Percentiles rank a stretch among this genome's conserved stretches.
These are phyloP conservation scores for Paradendryphiella salina DNA, from an alignment of 2,329 filamentous ascomycete genomes.

Conservation along the genomic window DNA sequence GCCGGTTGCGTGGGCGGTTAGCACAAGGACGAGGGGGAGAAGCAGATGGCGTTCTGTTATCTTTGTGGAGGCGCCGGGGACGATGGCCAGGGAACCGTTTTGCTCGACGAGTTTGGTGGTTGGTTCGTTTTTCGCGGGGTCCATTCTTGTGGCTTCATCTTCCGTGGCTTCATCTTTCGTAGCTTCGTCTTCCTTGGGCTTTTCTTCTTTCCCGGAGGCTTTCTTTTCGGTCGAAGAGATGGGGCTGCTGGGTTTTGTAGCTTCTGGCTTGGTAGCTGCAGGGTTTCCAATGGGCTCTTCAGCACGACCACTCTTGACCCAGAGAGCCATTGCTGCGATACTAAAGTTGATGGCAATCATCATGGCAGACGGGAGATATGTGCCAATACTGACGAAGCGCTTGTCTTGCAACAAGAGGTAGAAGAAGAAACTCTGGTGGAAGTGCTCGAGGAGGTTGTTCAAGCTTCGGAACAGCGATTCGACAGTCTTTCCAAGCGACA, in stretches of 20 bases:
- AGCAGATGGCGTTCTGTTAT: constrained; percentile 67
- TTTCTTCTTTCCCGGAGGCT: constrained; percentile 1
- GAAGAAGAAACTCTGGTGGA: constrained; percentile 99
- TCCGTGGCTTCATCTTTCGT: not conserved
- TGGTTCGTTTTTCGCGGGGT: constrained; percentile 16
- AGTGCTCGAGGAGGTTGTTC: constrained; percentile 94
- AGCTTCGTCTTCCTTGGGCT: constrained; percentile 2
- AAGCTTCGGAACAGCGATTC: constrained; percentile 91
- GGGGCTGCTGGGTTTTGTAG: constrained; percentile 53
- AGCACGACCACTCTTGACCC: constrained; percentile 76
- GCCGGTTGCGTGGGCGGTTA: constrained; percentile 73
- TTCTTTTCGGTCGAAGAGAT: constrained; percentile 52
- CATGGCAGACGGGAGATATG: constrained; percentile 98
- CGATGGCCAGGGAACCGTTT: constrained; percentile 42
- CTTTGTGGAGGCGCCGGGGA: constrained; percentile 46
- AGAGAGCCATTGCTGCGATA: constrained; percentile 91
- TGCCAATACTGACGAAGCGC: constrained; percentile 96
- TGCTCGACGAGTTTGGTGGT: constrained; percentile 39
- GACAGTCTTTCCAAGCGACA: constrained; percentile 85
- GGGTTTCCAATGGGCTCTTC: constrained; percentile 26
- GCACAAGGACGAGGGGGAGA: constrained; percentile 73
- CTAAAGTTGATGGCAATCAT: constrained; percentile 91
- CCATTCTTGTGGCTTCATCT: constrained; percentile 40
- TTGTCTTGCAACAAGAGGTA: constrained; percentile 91
- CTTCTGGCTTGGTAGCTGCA: constrained; percentile 27